Percentiles rank a stretch among this genome's conserved stretches.
These are phyloP conservation scores for Actinomucor elegans DNA, from an alignment of 371 early-diverging fungal genomes.

Conservation along the genomic window DNA sequence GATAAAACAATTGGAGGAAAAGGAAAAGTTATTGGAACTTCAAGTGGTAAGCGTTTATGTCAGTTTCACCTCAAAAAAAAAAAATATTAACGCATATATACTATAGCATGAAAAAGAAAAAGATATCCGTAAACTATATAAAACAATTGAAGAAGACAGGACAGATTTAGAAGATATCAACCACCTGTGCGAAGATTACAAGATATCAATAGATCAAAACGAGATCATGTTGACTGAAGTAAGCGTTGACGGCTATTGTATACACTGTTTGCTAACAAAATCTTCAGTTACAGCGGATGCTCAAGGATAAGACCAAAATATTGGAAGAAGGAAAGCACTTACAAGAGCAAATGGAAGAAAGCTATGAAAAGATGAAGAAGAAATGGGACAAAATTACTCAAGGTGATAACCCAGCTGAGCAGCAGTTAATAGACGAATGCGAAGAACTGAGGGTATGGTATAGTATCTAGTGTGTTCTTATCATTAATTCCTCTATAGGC, in stretches of 20 bases:
- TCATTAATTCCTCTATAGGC: constrained; percentile 46
- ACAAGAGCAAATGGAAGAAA: constrained; percentile 55
- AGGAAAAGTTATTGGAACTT: constrained; percentile 62
- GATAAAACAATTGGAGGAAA: constrained; percentile 76
- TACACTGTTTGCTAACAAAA: too few relatives aligned
- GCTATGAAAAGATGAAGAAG: constrained; percentile 53
- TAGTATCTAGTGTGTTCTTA: background rate
- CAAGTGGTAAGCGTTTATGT: constrained; percentile 52
- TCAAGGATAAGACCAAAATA: constrained; percentile 57
- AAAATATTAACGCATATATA: background rate
- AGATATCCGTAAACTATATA: constrained; percentile 13
- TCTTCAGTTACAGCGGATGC: constrained; percentile 36
- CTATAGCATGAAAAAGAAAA: constrained; percentile 21
- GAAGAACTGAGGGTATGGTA: constrained; percentile 43
- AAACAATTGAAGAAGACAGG: constrained; percentile 20
- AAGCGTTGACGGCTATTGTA: too few relatives aligned
- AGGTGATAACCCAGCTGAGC: constrained; percentile 54
- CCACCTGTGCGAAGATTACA: constrained; percentile 23
- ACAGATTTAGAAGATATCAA: constrained; percentile 23
- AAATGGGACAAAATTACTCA: constrained; percentile 54
- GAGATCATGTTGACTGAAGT: constrained; percentile 10
- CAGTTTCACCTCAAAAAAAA: background rate
- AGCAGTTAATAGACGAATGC: constrained; percentile 47
- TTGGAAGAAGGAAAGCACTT: constrained; percentile 60
- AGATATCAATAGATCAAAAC: constrained; percentile 19